Evolutionary conservation across 805 yeast genomes (phyloP), one percentile per base, ranked within the genome.

Genomic region (Zygosaccharomyces lentus): DNA sequence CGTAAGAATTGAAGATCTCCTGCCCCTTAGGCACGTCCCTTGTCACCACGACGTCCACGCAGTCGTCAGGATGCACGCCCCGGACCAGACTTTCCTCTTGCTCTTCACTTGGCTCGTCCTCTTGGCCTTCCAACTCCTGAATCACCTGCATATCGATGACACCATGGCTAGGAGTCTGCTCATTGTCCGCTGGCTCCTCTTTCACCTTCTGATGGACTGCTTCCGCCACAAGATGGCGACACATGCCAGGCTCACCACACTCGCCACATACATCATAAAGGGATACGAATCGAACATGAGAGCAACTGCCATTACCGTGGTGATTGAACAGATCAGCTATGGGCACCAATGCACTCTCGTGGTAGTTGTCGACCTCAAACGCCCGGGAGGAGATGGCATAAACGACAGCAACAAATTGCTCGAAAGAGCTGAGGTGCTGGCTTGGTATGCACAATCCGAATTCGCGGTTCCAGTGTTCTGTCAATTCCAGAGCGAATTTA

Each of bases 271-370:
- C 84, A 23, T 75, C 76, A 34, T 62, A 75, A 3, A 73, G 50
- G 3, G 81, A 68, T 47, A 79, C 84, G 58, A 88, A 87, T 64
- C 81, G 83, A 8, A 82, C 88, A 54, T 77, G 72, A 50, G 86
- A 89, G 5, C 66, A 57, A 1, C 64, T 80, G 8, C 15, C 8
- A 29, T 29, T n/a, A 10, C 67, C 73, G 5, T 72, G 62, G 59
- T 89, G 96, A 54, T 90, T 90, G 67, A 89, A 87, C 29, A 91
- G 68, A 65, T 90, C 96, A 0, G 96, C 97, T 12, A 89, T 87
- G 0, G 97, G 96, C 19, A 90, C 96, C 41, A 91, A 68, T 0
- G 86, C 87, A 25, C 82, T 71, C 26, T 81, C 85, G 55, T 84
- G 87, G 59, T 65, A 89, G 41, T 73, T 72, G 63, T 91, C 98